These are phyloP conservation scores for Phytophthora macrochlamydospora DNA, from an alignment of 352 stramenopile genomes.

Conservation along the genomic window DNA sequence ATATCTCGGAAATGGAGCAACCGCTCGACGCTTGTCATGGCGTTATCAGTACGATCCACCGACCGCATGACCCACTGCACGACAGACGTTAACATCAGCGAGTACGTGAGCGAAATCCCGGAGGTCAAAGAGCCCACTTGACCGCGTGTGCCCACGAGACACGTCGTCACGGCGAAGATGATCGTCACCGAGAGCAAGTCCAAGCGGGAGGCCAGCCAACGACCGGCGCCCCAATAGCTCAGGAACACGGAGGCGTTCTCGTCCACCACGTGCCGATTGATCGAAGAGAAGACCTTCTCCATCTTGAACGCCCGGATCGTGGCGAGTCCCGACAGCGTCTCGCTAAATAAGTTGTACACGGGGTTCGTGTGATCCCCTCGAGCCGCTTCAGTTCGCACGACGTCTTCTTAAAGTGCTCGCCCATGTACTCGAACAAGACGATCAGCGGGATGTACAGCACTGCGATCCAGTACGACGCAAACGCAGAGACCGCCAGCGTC, in stretches of 20 bases:
- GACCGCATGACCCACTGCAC: slow-evolving; percentile 32
- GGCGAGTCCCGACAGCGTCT: slow-evolving; percentile 90
- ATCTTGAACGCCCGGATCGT: slow-evolving; percentile 88
- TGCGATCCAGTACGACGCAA: slow-evolving; percentile 42
- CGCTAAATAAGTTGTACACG: slow-evolving; percentile 92
- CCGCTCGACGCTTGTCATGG: slow-evolving; percentile 50
- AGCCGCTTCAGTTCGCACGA: slow-evolving; percentile 92
- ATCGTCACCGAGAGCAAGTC: slow-evolving; percentile 79
- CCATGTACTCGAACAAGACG: slow-evolving; percentile 51
- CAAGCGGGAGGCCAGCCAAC: slow-evolving; percentile 94
- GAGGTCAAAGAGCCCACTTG: slow-evolving; percentile 23
- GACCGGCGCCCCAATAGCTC: slow-evolving; percentile 48
- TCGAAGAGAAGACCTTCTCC: slow-evolving; percentile 31
- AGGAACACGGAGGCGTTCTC: slow-evolving; percentile 41
- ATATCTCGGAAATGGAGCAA: slow-evolving; percentile 40
- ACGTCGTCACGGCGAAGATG: slow-evolving; percentile 84
- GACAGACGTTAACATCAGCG: slow-evolving; percentile 54
- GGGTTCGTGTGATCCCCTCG: slow-evolving; percentile 89
- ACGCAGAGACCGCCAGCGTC: slow-evolving; percentile 39
- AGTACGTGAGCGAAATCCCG: slow-evolving; percentile 35
- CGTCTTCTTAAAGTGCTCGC: slow-evolving; percentile 87
- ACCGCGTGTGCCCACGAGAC: slow-evolving; percentile 61
- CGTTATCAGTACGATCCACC: slow-evolving; percentile 38
- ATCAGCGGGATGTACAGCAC: slow-evolving; percentile 66
- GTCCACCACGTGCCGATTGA: slow-evolving; percentile 41